Base-by-base conservation (phyloP, 2,329 filamentous ascomycete species). In the Hawksworthiomyces lignivorus region DNA sequence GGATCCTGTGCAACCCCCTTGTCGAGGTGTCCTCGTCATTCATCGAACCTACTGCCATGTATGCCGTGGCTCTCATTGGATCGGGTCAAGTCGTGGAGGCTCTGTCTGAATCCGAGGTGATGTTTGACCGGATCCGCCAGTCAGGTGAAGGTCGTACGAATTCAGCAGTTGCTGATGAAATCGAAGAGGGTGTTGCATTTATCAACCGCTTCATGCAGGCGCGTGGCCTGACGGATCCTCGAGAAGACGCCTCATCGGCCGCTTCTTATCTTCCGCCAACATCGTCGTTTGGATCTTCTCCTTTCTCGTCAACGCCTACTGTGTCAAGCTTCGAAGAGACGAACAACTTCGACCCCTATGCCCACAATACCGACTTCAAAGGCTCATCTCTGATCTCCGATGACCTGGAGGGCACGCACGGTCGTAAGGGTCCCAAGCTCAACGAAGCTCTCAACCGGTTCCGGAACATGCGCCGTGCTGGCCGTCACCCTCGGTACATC, bases 401-500 rank as follows among this genome's bases (percentile, higher is more conserved):
- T 49, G 77, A 92, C 51, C 75, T 97, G 18, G 90, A 97, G 66
- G 86, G 83, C 54, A 75, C 77, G 29, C 80, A 82, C 54, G 84
- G 83, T 37, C 80, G 84, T 45, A 79, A 81, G 51, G 81, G 80
- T 18, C 75, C 80, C 39, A 80, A 83, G 50, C 71, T 96, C 47
- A 82, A 82, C 49, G 87, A 95, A 50, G 87, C 88, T 27, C 67
- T 97, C 48, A 73, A 72, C 49, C 84, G 87, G 53, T 87, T 97
- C 65, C 85, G 82, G 60, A 95, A 94, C 65, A 95, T 96, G 70
- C 88, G 92, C 50, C 87, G 89, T 45, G 79, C 86, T 56, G 89
- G 90, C 49, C 82, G 88, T 57, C 88, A 96, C 60, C 88, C 90
- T 39, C 81, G 90, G 46, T 97, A 97, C 67, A 92, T 95, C 62